A percentile compares a stretch with the other conserved stretches of the same genome.
These are phyloP conservation scores for Glycine tomentella DNA, from an alignment of 306 rosid genomes.

Conservation along the genomic window DNA sequence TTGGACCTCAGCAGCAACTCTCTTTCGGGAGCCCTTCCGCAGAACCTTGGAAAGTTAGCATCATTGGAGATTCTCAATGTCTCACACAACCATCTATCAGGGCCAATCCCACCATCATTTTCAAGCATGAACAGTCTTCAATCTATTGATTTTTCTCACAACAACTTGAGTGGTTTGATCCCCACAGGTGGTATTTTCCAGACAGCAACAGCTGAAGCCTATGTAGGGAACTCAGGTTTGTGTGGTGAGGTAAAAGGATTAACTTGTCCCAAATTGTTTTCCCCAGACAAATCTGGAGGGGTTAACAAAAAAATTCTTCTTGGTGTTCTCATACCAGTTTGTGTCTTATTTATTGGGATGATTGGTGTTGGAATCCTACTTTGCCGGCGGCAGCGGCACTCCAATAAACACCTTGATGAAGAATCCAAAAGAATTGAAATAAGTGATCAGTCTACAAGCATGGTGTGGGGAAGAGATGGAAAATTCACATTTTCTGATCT, in stretches of 20 bases:
- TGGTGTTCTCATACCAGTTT: slow-evolving; percentile 57
- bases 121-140: slow-evolving; percentile 52
- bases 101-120: slow-evolving; percentile 60
- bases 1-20: slow-evolving; percentile 74
- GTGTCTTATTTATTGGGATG: slow-evolving; percentile 39
- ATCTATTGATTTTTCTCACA: slow-evolving; percentile 67
- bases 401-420: slow-evolving; percentile 40
- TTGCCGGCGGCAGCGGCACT: background rate
- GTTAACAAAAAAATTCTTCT: slow-evolving; percentile 53
- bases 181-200: slow-evolving; percentile 55
- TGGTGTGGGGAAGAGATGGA: slow-evolving; percentile 54
- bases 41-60: slow-evolving; percentile 54
- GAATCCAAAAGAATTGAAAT: slow-evolving; percentile 44
- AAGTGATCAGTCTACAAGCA: background rate
- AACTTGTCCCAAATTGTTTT: slow-evolving; percentile 35
- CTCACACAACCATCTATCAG: slow-evolving; percentile 68
- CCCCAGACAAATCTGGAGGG: slow-evolving; percentile 39
- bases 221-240: slow-evolving; percentile 60
- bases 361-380: background rate
- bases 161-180: slow-evolving; percentile 63
- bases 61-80: slow-evolving; percentile 62
- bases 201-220: slow-evolving; percentile 52
- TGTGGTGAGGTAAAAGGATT: slow-evolving; percentile 61
- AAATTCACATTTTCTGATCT: slow-evolving; percentile 58
- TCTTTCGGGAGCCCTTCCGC: slow-evolving; percentile 63